These are phyloP conservation scores for Allantophomopsis lycopodina DNA, from an alignment of 2,329 filamentous ascomycete genomes.

Conservation along the genomic window DNA sequence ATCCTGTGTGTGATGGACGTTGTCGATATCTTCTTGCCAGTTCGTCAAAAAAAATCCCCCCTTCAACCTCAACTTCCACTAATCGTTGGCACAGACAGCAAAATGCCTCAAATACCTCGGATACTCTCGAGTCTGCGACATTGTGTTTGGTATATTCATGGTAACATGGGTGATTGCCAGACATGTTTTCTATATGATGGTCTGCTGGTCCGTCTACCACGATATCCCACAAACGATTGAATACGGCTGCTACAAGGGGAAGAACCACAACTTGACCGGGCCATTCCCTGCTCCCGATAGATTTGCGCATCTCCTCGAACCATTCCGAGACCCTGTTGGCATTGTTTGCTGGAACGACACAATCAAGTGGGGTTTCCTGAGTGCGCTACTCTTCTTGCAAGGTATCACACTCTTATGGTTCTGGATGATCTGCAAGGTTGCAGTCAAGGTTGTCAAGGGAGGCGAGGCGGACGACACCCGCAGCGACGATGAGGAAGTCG, in stretches of 20 bases:
- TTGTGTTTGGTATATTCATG: slow-evolving; percentile 76
- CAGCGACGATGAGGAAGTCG: slow-evolving; percentile 59
- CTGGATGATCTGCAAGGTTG: slow-evolving; percentile 72
- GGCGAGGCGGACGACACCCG: slow-evolving; percentile 71
- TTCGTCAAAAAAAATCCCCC: slow-evolving; percentile 28
- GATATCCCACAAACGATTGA: slow-evolving; percentile 49
- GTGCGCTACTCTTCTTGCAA: slow-evolving; percentile 65
- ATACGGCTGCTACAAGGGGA: slow-evolving; percentile 58
- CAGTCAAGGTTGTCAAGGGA: slow-evolving; percentile 65
- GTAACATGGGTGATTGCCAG: slow-evolving; percentile 71
- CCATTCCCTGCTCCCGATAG: slow-evolving; percentile 35
- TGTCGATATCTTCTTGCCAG: slow-evolving; percentile 76
- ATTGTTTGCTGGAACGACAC: slow-evolving; percentile 66
- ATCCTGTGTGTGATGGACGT: slow-evolving; percentile 90
- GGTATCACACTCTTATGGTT: slow-evolving; percentile 79
- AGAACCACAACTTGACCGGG: slow-evolving; percentile 36
- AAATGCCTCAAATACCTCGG: slow-evolving; percentile 90
- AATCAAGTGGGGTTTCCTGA: slow-evolving; percentile 66
- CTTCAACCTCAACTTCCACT: slow-evolving; percentile 4
- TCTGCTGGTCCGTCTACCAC: slow-evolving; percentile 71
- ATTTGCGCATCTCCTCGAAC: slow-evolving; percentile 54
- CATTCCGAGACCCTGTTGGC: slow-evolving; percentile 58
- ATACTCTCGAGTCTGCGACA: slow-evolving; percentile 63
- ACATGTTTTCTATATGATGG: slow-evolving; percentile 65
- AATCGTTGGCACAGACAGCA: slow-evolving; percentile 42